A percentile compares a stretch with the other conserved stretches of the same genome.
phyloP scores from a whole-genome alignment of 768 basidiomycete species.

The Suillus tomentosus region DNA sequence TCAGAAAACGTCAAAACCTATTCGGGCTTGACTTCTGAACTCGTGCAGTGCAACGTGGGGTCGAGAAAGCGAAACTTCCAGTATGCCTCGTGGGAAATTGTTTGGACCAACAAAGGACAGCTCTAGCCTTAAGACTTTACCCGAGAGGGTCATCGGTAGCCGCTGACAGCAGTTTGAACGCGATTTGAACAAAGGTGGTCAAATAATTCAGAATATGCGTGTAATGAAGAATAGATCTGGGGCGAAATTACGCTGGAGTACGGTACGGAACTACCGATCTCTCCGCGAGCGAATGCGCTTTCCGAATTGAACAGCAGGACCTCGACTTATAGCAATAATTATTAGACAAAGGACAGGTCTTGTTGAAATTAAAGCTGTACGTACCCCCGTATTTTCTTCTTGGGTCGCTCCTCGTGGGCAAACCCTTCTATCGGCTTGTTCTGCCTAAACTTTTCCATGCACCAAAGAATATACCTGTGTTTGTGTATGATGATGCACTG shows the following conservation, averaged over 20 bases:
- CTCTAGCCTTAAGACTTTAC: neutral
- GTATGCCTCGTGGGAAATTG: conserved; percentile 3
- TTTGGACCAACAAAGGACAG: conserved; percentile 4
- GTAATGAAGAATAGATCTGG: neutral
- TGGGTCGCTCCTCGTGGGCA: conserved; percentile 65
- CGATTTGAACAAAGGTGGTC: conserved; percentile 2
- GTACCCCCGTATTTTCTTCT: conserved; percentile 81
- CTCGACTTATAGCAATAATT: conserved; percentile 50
- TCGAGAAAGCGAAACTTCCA: neutral
- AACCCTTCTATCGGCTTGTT: conserved; percentile 58
- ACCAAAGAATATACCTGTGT: conserved; percentile 80
- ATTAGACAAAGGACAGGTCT: conserved; percentile 1
- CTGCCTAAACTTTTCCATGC: conserved; percentile 76
- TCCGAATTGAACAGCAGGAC: conserved; percentile 72
- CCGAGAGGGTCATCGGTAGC: neutral
- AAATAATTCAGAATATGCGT: neutral
- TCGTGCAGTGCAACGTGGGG: conserved; percentile 6
- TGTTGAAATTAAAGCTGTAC: conserved; percentile 27
- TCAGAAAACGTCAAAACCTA: conserved; percentile 1
- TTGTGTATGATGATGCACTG: conserved; percentile 6
- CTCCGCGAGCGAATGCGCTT: conserved; percentile 72
- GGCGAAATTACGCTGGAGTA: neutral
- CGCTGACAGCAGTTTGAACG: conserved; percentile 1
- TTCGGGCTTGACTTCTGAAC: neutral
- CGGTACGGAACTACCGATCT: conserved; percentile 27